Evolutionary conservation across 495 filamentous ascomycete genomes (phyloP).

Genomic region (Aspergillus panamensis): DNA sequence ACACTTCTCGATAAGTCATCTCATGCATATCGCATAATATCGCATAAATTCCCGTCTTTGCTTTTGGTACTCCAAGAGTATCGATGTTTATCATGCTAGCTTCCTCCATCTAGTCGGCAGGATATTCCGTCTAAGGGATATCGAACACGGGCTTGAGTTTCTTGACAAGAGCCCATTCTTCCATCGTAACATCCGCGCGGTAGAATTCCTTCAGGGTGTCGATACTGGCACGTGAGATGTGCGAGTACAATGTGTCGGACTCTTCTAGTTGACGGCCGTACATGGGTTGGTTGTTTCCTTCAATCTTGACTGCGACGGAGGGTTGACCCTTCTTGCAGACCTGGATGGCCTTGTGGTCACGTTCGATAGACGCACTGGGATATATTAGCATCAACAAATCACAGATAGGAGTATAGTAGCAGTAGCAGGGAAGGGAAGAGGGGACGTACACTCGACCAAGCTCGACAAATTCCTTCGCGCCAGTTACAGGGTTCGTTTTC

Average conservation of each 20-base stretch:
- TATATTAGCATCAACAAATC: neutral
- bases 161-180: conserved; percentile 89
- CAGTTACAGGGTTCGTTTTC: conserved; percentile 72
- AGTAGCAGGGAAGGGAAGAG: neutral
- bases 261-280: conserved; percentile 97
- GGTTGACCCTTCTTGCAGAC: conserved; percentile 95
- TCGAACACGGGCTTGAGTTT: conserved; percentile 95
- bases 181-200: conserved; percentile 80
- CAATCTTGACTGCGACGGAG: conserved; percentile 96
- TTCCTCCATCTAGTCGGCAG: neutral
- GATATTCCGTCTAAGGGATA: conserved; percentile 55
- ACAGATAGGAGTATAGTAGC: neutral
- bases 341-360: conserved; percentile 91
- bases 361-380: conserved; percentile 80
- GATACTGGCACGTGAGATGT: conserved; percentile 83
- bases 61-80: neutral
- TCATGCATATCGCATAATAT: conserved; percentile 16
- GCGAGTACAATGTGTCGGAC: conserved; percentile 80
- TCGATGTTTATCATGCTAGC: too few species aligned
- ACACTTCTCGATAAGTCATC: conserved; percentile 23
- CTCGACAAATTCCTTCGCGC: conserved; percentile 73
- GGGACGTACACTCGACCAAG: conserved; percentile 91
- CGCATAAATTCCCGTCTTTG: conserved; percentile 5
- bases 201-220: conserved; percentile 97
- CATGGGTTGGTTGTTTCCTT: conserved; percentile 88